Evolutionary conservation across 768 basidiomycete species (phyloP), one percentile per base, ranked within the genome.

Genomic region (Pulveroboletus sp.): DNA sequence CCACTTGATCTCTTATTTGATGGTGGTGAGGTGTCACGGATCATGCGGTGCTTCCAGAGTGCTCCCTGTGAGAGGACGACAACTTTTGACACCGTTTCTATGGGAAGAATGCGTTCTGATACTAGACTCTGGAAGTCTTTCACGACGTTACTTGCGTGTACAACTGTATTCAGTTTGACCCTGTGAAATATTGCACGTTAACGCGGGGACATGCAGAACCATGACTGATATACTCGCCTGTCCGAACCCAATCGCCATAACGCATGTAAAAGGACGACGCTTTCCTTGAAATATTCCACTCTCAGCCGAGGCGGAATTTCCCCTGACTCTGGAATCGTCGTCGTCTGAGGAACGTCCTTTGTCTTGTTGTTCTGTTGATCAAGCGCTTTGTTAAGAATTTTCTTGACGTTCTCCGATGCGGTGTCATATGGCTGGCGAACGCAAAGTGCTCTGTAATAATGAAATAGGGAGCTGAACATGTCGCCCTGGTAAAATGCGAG

Each of bases 401-500:
- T 84, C 27, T 79, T 79, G 52, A 98, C 71, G 63, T 98, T 99
- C 60, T 90, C 89, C 6, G 81, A 77, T 0, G 93, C 92, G 0
- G 90, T 88, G 45, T 89, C 85, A 69, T 93, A 99, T 0, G 93
- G 88, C 50, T 82, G 79, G 35, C 79, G 78, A 32, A 93, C 89
- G 60, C 92, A 94, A 11, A 98, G 74, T 2, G 95, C 89, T 28
- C 93, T 85, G 64, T 93, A 93, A 67, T 97, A 95, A 68, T 93
- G 86, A 45, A 88, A 78, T 8, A 91, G 72, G 28, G 89, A 85
- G 30, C 74, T 70, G 60, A 95, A 93, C n/a, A 79, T 74, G 68
- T 98, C 92, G 54, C 79, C 77, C 58, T 86, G 76, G 66, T 96
- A 94, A 5, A 86, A 83, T 3, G 92, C 80, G 30, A 97, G 79